phyloP scores from a whole-genome alignment of 139 green algal genomes.

The Haematococcus sp. region DNA sequence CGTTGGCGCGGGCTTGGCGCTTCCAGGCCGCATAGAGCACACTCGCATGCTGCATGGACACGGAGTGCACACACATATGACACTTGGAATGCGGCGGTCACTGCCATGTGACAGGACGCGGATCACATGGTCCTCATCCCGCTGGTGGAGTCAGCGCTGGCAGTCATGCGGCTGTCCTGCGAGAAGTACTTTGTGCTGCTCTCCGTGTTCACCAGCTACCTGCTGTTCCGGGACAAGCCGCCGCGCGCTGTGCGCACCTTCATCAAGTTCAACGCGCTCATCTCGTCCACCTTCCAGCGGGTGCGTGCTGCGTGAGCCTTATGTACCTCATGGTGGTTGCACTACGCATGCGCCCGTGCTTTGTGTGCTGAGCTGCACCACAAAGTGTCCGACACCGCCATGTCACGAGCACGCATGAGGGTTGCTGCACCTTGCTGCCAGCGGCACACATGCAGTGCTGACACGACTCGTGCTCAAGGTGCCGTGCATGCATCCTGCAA shows the following conservation, averaged over 20 bases:
- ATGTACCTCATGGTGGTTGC: not conserved
- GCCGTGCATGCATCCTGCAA: too few relatives aligned
- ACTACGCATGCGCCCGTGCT: too few relatives aligned
- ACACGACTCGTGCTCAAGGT: too few relatives aligned
- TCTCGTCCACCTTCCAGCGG: conserved; percentile 62
- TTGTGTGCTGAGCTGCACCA: too few relatives aligned
- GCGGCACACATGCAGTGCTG: too few relatives aligned
- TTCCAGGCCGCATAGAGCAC: too few relatives aligned
- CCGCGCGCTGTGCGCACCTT: conserved; percentile 25
- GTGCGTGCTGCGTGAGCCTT: conserved; percentile 15
- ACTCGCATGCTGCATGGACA: too few relatives aligned
- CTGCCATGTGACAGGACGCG: conserved; percentile 32
- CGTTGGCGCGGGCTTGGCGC: too few relatives aligned
- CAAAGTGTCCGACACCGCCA: not conserved
- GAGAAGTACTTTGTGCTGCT: conserved; percentile 83
- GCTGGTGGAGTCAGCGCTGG: conserved; percentile 72
- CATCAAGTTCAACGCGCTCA: conserved; percentile 41
- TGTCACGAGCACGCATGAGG: too few relatives aligned
- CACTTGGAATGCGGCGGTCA: not conserved
- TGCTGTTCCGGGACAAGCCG: conserved; percentile 62
- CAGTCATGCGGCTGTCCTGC: conserved; percentile 81
- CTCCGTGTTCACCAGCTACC: conserved; percentile 58
- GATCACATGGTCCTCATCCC: conserved; percentile 61
- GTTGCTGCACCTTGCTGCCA: too few relatives aligned
- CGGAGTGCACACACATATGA: too few relatives aligned